Conservation (phyloP, 2,329 filamentous ascomycete genomes). For the Hymenoscyphus scutula region DNA sequence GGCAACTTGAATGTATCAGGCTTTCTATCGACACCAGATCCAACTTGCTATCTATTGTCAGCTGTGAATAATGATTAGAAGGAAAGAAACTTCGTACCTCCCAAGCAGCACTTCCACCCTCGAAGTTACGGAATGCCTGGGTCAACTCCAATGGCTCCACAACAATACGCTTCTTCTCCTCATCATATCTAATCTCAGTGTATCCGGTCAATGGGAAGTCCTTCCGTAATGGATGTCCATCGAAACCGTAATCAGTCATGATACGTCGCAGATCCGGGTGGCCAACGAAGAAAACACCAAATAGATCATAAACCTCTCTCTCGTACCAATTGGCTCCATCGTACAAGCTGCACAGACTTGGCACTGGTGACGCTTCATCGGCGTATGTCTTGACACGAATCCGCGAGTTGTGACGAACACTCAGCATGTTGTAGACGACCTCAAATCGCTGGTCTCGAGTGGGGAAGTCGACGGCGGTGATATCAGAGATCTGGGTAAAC, state of each 20-base stretch:
- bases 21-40: conserved; percentile 70
- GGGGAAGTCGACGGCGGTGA: conserved; percentile 94
- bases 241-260: conserved; percentile 99
- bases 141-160: conserved; percentile 97
- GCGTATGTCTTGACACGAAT: conserved; percentile 99
- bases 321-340: conserved; percentile 99
- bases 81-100: conserved; percentile 54
- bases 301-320: conserved; percentile 95
- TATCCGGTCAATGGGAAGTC: conserved; percentile 98
- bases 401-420: conserved; percentile 91
- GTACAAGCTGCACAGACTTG: conserved; percentile 80
- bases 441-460: conserved; percentile 95
- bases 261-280: conserved; percentile 96
- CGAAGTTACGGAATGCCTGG: conserved; percentile 97
- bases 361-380: conserved; percentile 91
- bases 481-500: conserved; percentile 88
- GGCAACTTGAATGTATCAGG: conserved; percentile 92
- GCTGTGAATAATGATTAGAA: background rate
- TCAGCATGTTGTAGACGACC: conserved; percentile 95
- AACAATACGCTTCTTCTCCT: conserved; percentile 99
- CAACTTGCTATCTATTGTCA: conserved; percentile 59
- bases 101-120: conserved; percentile 76
- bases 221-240: conserved; percentile 94
- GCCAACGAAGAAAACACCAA: conserved; percentile 92
- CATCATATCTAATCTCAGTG: conserved; percentile 95